These are phyloP conservation scores for slime mould (Dictyostelium discoideum) DNA, from an alignment of 78 protist genomes.

Conservation along the genomic window dicty_2.7 NC_007088.5:7257001-7257500, in stretches of 20 bases:
- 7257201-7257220: background rate
- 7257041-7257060: background rate
- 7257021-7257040: background rate
- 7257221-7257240: background rate
- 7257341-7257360: background rate
- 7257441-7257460: background rate
- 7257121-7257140: background rate
- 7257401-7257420: background rate
- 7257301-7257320: background rate
- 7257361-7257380: background rate
- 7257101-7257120: background rate
- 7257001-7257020: background rate
- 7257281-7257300: background rate
- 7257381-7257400: background rate
- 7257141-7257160: constrained; percentile 6
- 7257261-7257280: background rate
- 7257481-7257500: background rate
- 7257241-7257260: background rate
- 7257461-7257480: background rate
- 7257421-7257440: background rate
- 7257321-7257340: background rate
- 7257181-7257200: background rate
- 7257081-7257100: background rate
- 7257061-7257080: background rate
- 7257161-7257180: background rate